Evolutionary conservation across 192 early-diverging fungal genomes (phyloP).

Genomic region (Backusella westeae): DNA sequence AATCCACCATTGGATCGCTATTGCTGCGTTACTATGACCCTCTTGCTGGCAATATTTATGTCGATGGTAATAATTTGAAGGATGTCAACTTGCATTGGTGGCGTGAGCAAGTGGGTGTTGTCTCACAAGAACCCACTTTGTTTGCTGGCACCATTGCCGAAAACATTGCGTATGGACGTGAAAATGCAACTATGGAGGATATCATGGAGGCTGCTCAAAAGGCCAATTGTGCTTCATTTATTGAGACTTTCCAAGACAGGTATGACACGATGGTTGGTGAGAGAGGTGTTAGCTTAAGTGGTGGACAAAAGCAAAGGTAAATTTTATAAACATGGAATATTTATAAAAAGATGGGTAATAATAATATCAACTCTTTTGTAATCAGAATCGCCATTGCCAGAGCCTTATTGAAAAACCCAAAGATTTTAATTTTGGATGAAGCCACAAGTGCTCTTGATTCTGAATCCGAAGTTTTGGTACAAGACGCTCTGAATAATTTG

Average conservation of each 20-base stretch:
- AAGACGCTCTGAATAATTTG: conserved; percentile 56
- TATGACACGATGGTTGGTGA: conserved; percentile 50
- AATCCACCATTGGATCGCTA: conserved; percentile 61
- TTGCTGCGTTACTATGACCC: conserved; percentile 78
- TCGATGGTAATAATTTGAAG: conserved; percentile 60
- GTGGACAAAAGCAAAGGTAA: conserved; percentile 51
- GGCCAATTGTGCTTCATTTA: conserved; percentile 74
- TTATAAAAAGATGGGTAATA: neutral
- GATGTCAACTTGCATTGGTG: conserved; percentile 52
- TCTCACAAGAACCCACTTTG: conserved; percentile 73
- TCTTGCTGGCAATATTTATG: conserved; percentile 45
- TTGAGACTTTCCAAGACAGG: conserved; percentile 51
- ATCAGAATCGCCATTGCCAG: conserved; percentile 42
- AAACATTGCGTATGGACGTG: conserved; percentile 64
- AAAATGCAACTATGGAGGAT: conserved; percentile 57
- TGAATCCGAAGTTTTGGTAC: conserved; percentile 63
- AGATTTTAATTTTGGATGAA: conserved; percentile 56
- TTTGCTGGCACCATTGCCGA: conserved; percentile 69
- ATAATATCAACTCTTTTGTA: neutral
- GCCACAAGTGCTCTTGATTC: conserved; percentile 65
- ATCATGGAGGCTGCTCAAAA: conserved; percentile 67
- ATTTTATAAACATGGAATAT: neutral
- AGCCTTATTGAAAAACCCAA: conserved; percentile 42
- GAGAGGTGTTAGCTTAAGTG: conserved; percentile 43
- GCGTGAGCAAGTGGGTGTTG: conserved; percentile 63